Conservation (phyloP, 768 basidiomycete genomes). For the Pleurotus citrinopileatus region DNA sequence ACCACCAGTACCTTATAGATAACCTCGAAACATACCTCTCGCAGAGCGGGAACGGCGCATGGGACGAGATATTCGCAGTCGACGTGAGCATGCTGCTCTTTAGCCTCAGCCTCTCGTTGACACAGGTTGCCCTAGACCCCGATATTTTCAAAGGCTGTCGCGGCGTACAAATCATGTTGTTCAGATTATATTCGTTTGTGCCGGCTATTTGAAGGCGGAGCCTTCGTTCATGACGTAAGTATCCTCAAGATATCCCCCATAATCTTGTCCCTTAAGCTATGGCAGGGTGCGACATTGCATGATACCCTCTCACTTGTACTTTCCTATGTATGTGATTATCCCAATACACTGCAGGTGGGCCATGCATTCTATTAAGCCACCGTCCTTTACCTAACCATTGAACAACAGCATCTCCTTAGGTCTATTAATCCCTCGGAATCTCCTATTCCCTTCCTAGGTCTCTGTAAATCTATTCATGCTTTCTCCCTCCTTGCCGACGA, state of each 20-base stretch:
- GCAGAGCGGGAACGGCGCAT: constrained; percentile 15
- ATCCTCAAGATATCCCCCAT: too few relatives aligned
- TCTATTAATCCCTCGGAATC: constrained; percentile 25
- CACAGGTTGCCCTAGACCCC: constrained; percentile 18
- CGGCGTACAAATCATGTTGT: constrained; percentile 34
- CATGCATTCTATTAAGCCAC: background rate
- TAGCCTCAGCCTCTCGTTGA: background rate
- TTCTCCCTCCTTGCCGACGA: constrained; percentile 28
- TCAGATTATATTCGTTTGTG: constrained; percentile 28
- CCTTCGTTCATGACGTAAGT: constrained; percentile 20
- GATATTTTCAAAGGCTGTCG: constrained; percentile 25
- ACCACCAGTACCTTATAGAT: constrained; percentile 23
- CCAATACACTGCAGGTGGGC: constrained; percentile 25
- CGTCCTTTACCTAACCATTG: background rate
- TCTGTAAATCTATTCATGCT: constrained; percentile 29
- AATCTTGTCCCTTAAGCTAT: too few relatives aligned
- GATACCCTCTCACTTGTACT: constrained; percentile 28
- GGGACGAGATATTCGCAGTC: constrained; percentile 25
- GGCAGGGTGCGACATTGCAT: too few relatives aligned
- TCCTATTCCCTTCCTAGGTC: constrained; percentile 24
- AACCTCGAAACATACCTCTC: constrained; percentile 12
- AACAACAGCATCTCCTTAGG: constrained; percentile 25
- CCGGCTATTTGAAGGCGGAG: constrained; percentile 20
- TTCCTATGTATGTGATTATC: constrained; percentile 28
- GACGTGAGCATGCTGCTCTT: constrained; percentile 14